These are phyloP conservation scores for Pestalotiopsis sp. DNA, from an alignment of 2,329 filamentous ascomycete species.

Conservation along the genomic window DNA sequence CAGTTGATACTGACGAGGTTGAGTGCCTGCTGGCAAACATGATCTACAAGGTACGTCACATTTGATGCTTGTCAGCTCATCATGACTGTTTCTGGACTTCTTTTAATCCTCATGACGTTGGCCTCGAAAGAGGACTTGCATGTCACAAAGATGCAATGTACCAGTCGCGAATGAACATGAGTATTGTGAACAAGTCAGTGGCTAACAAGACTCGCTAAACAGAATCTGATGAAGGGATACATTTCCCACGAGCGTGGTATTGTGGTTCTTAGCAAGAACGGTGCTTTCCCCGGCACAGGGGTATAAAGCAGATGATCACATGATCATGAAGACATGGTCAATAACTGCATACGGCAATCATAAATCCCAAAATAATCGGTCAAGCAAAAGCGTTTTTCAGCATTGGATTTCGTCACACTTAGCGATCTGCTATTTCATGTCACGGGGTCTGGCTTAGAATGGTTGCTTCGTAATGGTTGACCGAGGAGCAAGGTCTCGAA, in stretches of 20 bases:
- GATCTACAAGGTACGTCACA: slow-evolving; percentile 86
- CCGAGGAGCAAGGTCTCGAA: background rate
- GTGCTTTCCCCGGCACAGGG: slow-evolving; percentile 91
- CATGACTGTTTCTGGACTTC: background rate
- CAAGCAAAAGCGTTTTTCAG: background rate
- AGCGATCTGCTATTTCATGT: background rate
- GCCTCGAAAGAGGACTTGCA: slow-evolving; percentile 13
- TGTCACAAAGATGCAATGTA: slow-evolving; percentile 14
- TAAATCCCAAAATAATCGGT: background rate
- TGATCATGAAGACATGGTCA: background rate
- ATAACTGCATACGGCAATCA: background rate
- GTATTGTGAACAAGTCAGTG: slow-evolving; percentile 26
- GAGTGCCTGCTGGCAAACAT: slow-evolving; percentile 95
- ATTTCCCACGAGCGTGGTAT: slow-evolving; percentile 89
- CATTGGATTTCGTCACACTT: background rate
- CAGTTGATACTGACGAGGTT: slow-evolving; percentile 86
- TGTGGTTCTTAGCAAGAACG: slow-evolving; percentile 89
- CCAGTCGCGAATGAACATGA: slow-evolving; percentile 14
- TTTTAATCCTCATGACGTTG: background rate
- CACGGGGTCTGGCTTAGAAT: background rate
- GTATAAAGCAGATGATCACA: slow-evolving; percentile 42
- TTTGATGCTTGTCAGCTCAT: background rate
- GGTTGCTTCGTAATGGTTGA: background rate
- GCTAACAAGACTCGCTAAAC: slow-evolving; percentile 30
- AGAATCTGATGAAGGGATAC: slow-evolving; percentile 98